Base-by-base conservation (phyloP, 139 green algal genomes). In the Dunaliella primolecta region DNA sequence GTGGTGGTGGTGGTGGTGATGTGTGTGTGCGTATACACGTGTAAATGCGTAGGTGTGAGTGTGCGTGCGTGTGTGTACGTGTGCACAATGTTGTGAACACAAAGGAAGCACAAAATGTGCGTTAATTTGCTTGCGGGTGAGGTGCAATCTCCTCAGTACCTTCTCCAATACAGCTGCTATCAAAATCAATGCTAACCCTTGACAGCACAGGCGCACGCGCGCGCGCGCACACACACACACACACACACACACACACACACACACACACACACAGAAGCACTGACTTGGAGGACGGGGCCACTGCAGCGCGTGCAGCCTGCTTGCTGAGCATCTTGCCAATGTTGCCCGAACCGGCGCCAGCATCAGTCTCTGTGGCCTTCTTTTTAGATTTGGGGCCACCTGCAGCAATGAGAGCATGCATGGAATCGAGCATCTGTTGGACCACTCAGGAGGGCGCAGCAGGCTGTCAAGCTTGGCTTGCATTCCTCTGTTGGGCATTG, bases 241-340 rank as follows among this genome's bases (percentile, higher is more conserved):
- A 78, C 72, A 78, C 72, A 78, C 30, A 78, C 72, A 36, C 72
- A 34, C 46, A 64, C 46, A 64, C 46, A 64, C 46, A 64, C 46
- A 78, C 72, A 78, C 72, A 78, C 72, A 36, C 72, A 32, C 30
- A 34, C n/a, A n/a, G n/a, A n/a, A n/a, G n/a, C n/a, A 25, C 75
- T 85, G 56, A 38, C 82, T 31, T 80, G 78, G 82, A 80, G 74
- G 30, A 33, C 23, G 33, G 71, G 29, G 77, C 34, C 15, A 64
- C 35, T 32, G 83, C 74, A 38, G 83, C 83, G 1, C 80, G 24
- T 46, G 76, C 76, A 20, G 85, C 81, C 25, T 78, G 84, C 74
- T 86, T 88, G 30, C 81, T 75, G 76, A 88, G 84, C 30, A 88
- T 30, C 24, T 80, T 27, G 3, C 64, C 81, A 38, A 83, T 86